A percentile compares a stretch with the other conserved stretches of the same genome.
phyloP scores from a whole-genome alignment of 2,329 filamentous ascomycete genomes.

The Penicillium janthinellum region DNA sequence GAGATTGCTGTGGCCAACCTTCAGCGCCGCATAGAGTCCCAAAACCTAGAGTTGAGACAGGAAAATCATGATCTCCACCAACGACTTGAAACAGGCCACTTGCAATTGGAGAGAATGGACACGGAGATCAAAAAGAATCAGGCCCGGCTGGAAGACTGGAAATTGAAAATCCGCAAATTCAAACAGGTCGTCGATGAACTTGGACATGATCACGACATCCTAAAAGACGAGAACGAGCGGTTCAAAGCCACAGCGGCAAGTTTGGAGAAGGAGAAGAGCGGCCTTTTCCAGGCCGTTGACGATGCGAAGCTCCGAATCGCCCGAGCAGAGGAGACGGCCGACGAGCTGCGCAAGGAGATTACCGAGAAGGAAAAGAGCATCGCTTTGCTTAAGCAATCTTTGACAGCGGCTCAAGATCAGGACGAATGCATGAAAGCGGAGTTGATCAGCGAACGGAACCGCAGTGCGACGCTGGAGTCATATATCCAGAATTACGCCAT shows the following conservation, averaged over 20 bases:
- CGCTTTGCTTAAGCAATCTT: constrained; percentile 26
- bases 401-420: constrained; percentile 29
- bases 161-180: constrained; percentile 35
- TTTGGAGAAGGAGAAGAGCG: constrained; percentile 30
- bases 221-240: constrained; percentile 33
- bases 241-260: constrained; percentile 28
- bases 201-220: constrained; percentile 36
- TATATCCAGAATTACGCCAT: constrained; percentile 34
- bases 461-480: constrained; percentile 31
- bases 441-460: constrained; percentile 34
- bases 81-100: constrained; percentile 24
- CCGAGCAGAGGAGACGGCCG: constrained; percentile 16
- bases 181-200: constrained; percentile 36
- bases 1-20: constrained; percentile 27
- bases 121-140: constrained; percentile 24
- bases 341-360: constrained; percentile 24
- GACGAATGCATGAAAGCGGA: constrained; percentile 18
- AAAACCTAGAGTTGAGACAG: constrained; percentile 27
- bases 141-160: constrained; percentile 38
- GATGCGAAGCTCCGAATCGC: constrained; percentile 27
- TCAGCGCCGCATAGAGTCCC: constrained; percentile 30
- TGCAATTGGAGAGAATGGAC: constrained; percentile 23
- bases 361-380: constrained; percentile 22
- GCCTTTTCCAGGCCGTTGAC: constrained; percentile 27
- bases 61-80: constrained; percentile 33